phyloP scores from a whole-genome alignment of 306 rosid species.

The Canavalia gladiata region DNA sequence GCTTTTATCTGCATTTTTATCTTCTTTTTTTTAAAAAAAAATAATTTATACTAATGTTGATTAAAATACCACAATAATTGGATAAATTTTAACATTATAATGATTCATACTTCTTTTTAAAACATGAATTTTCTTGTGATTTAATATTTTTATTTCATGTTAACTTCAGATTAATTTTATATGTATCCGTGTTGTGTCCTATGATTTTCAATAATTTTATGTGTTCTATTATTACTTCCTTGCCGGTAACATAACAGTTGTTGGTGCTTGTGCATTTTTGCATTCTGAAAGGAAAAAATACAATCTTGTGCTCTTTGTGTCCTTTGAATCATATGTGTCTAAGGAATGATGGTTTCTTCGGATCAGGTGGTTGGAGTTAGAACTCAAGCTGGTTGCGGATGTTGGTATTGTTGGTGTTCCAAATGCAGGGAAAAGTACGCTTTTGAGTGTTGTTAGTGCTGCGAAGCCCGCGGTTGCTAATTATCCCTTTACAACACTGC shows the following conservation, averaged over 20 bases:
- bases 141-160: too few relatives aligned
- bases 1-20: too few relatives aligned
- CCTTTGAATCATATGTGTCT: neutral
- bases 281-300: slow-evolving; percentile 26
- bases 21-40: too few relatives aligned
- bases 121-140: too few relatives aligned
- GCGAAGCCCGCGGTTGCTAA: slow-evolving; percentile 91
- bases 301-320: neutral
- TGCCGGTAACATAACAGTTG: neutral
- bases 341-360: slow-evolving; percentile 48
- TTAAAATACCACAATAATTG: too few relatives aligned
- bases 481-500: slow-evolving; percentile 95
- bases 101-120: too few relatives aligned
- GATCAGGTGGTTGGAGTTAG: slow-evolving; percentile 96
- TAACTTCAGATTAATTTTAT: too few relatives aligned
- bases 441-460: slow-evolving; percentile 93
- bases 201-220: too few relatives aligned
- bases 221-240: too few relatives aligned
- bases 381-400: slow-evolving; percentile 96
- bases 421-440: slow-evolving; percentile 97
- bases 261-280: neutral
- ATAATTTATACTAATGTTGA: too few relatives aligned
- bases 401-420: slow-evolving; percentile 98
- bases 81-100: too few relatives aligned
- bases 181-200: too few relatives aligned